Conservation (phyloP, 495 filamentous ascomycete genomes). For the Rhypophila decipiens region DNA sequence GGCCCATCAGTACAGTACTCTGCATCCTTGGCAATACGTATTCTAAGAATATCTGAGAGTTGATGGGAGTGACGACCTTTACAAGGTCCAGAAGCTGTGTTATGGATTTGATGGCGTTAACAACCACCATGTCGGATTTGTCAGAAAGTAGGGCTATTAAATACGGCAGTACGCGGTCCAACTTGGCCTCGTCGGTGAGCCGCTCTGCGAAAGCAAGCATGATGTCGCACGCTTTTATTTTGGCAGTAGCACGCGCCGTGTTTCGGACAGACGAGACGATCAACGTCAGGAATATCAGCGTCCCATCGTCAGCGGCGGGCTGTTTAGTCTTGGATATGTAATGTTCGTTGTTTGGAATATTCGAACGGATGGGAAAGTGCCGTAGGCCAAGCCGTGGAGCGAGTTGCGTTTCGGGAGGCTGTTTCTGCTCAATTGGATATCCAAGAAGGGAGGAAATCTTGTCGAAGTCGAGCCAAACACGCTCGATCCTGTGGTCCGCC, state of each 20-base stretch:
- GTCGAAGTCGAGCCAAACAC: constrained; percentile 90
- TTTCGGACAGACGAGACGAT: constrained; percentile 84
- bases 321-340: constrained; percentile 41
- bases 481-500: constrained; percentile 87
- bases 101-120: constrained; percentile 76
- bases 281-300: constrained; percentile 83
- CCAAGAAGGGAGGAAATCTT: constrained; percentile 93
- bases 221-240: constrained; percentile 86
- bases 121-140: constrained; percentile 70
- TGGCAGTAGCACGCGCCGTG: constrained; percentile 78
- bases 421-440: constrained; percentile 46
- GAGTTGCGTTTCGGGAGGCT: constrained; percentile 22
- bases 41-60: constrained; percentile 91
- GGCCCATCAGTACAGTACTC: constrained; percentile 54
- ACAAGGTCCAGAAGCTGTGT: constrained; percentile 87
- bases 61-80: constrained; percentile 81
- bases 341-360: constrained; percentile 79
- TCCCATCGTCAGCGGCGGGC: constrained; percentile 71
- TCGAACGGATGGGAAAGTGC: constrained; percentile 71
- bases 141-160: constrained; percentile 76
- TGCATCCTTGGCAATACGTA: constrained; percentile 86
- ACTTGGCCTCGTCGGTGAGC: constrained; percentile 90
- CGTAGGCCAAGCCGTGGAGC: constrained; percentile 42
- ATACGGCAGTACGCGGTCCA: constrained; percentile 91
- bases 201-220: constrained; percentile 88